phyloP scores from a whole-genome alignment of 2,329 filamentous ascomycete genomes.

The Didymella lethalis region DNA sequence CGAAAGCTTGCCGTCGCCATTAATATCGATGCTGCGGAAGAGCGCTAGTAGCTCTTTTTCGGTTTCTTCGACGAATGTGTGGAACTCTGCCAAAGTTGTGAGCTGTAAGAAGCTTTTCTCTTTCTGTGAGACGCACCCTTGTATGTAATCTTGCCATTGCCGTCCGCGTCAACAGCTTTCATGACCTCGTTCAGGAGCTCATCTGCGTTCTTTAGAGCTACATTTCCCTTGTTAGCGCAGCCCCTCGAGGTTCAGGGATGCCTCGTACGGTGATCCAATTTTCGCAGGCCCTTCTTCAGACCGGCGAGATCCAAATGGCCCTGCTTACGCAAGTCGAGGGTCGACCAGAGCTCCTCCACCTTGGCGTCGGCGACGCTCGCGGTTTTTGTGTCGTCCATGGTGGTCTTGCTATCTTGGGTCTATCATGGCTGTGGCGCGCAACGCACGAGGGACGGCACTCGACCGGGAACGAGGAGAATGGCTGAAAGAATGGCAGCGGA shows the following conservation, averaged over 20 bases:
- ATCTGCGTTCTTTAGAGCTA: conserved; percentile 90
- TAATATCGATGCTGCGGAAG: conserved; percentile 85
- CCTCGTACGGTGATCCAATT: conserved; percentile 86
- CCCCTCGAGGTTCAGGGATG: neutral
- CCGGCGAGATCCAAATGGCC: conserved; percentile 85
- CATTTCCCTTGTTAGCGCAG: conserved; percentile 35
- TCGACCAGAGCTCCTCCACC: conserved; percentile 83
- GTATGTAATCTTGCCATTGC: conserved; percentile 90
- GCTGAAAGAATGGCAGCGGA: conserved; percentile 33
- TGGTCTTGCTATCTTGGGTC: conserved; percentile 51
- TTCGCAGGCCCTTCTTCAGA: conserved; percentile 82
- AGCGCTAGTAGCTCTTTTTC: conserved; percentile 83
- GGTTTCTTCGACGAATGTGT: conserved; percentile 83
- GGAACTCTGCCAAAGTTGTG: conserved; percentile 73
- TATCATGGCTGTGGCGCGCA: conserved; percentile 49
- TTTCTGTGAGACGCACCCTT: conserved; percentile 65
- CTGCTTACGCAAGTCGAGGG: conserved; percentile 77
- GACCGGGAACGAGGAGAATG: conserved; percentile 27
- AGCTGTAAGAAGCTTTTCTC: conserved; percentile 23
- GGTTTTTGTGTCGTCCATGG: conserved; percentile 78
- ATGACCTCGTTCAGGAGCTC: conserved; percentile 82
- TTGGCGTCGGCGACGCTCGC: conserved; percentile 81
- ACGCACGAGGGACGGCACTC: conserved; percentile 33
- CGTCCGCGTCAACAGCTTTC: conserved; percentile 81
- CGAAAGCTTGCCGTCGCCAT: conserved; percentile 85